These are phyloP conservation scores for Fonsecaea erecta DNA, from an alignment of 2,329 filamentous ascomycete genomes.

Conservation along the genomic window DNA sequence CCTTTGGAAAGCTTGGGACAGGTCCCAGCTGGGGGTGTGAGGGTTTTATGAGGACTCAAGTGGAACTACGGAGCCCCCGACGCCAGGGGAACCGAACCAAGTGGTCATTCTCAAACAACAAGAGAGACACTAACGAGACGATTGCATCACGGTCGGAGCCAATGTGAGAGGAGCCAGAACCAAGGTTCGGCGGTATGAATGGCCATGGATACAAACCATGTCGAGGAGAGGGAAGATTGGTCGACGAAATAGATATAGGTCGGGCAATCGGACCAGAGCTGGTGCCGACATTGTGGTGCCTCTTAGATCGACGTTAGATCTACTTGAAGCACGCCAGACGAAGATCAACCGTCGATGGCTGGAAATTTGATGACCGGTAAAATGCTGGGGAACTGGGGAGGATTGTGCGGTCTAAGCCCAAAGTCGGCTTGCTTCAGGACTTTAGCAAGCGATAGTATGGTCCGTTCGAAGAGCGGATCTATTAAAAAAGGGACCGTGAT, in stretches of 20 bases:
- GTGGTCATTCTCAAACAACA: background rate
- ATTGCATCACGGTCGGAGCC: conserved; percentile 1
- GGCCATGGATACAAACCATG: background rate
- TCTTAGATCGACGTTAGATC: conserved; percentile 8
- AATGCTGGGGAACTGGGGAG: conserved; percentile 7
- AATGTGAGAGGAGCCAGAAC: background rate
- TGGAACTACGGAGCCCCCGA: background rate
- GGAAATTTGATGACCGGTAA: conserved; percentile 4
- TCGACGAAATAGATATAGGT: conserved; percentile 3
- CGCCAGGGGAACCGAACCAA: background rate
- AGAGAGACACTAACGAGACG: background rate
- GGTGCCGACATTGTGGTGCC: conserved; percentile 9
- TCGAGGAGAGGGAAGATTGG: background rate
- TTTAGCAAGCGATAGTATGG: conserved; percentile 7
- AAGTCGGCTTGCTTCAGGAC: conserved; percentile 4
- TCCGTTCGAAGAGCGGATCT: conserved; percentile 6
- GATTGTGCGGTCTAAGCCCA: conserved; percentile 3
- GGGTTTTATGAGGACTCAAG: background rate
- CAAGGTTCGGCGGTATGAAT: background rate
- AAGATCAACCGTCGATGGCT: conserved; percentile 9
- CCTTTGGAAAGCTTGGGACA: background rate
- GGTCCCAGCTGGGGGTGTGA: background rate
- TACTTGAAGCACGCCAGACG: background rate
- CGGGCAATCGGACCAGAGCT: conserved; percentile 24
- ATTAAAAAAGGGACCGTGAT: background rate